Percentiles rank a stretch among this genome's conserved stretches.
phyloP scores from a whole-genome alignment of 1,284 basidiomycete genomes.

The Ustilago esculenta region DNA sequence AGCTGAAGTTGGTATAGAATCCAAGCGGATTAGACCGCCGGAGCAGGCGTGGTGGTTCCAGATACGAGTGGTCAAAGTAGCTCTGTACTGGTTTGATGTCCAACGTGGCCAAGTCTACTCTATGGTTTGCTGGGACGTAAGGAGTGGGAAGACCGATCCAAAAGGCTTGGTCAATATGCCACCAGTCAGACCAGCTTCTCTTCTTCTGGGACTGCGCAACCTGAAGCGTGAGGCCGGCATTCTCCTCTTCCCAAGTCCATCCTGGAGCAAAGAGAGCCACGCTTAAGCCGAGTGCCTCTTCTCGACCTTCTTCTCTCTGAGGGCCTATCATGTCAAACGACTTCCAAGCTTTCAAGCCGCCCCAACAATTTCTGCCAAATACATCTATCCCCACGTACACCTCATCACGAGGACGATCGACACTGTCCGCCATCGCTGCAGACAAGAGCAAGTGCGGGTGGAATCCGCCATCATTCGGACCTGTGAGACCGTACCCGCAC shows the following conservation, averaged over 20 bases:
- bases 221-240: constrained; percentile 9
- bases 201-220: not conserved
- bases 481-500: constrained; percentile 27
- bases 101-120: not conserved
- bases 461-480: constrained; percentile 24
- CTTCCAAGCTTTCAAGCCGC: constrained; percentile 48
- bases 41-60: not conserved
- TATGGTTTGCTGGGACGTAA: not conserved
- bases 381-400: constrained; percentile 60
- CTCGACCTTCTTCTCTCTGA: not conserved
- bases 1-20: constrained; percentile 54
- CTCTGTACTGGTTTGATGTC: constrained; percentile 13
- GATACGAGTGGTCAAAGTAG: constrained; percentile 17
- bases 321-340: constrained; percentile 53
- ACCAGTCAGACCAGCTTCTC: constrained; percentile 55
- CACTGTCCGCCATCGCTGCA: constrained; percentile 40
- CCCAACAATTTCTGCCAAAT: constrained; percentile 60
- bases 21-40: constrained; percentile 2
- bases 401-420: constrained; percentile 12
- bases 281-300: constrained; percentile 38
- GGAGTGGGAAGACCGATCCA: constrained; percentile 21
- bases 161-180: constrained; percentile 42
- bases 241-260: constrained; percentile 63
- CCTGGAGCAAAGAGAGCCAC: constrained; percentile 61
- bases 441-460: constrained; percentile 47